Conservation (phyloP, 2,329 filamentous ascomycete genomes). For the Aureobasidium sp. region DNA sequence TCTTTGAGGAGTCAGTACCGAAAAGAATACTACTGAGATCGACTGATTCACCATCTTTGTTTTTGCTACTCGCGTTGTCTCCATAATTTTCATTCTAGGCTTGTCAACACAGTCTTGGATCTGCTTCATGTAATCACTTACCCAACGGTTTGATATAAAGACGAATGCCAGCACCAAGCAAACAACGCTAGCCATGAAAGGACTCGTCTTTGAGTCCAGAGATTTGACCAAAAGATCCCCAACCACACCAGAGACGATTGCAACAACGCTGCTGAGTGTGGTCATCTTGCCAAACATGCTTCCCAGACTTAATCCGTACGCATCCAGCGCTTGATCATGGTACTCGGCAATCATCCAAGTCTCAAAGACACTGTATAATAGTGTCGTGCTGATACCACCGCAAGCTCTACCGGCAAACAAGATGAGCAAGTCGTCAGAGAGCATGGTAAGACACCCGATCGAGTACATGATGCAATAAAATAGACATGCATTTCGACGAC, state of each 20-base stretch:
- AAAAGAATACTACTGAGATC: background rate
- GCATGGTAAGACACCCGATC: constrained; percentile 46
- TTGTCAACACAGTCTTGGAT: background rate
- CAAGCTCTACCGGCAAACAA: constrained; percentile 49
- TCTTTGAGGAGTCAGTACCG: background rate
- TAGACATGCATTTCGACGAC: constrained; percentile 47
- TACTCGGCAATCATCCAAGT: constrained; percentile 57
- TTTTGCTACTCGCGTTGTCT: constrained; percentile 16
- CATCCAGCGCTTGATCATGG: constrained; percentile 39
- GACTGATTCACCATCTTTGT: background rate
- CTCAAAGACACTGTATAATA: constrained; percentile 54
- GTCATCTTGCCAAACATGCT: constrained; percentile 48
- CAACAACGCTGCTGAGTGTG: constrained; percentile 49
- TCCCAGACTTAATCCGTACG: constrained; percentile 40
- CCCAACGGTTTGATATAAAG: constrained; percentile 45
- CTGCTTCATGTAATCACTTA: constrained; percentile 25
- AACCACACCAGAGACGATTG: constrained; percentile 47
- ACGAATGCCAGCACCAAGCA: constrained; percentile 40
- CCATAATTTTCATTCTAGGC: constrained; percentile 47
- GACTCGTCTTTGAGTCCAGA: constrained; percentile 45
- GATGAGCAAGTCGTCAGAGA: constrained; percentile 39
- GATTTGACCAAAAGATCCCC: constrained; percentile 46
- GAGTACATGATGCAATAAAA: constrained; percentile 49
- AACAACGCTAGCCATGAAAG: constrained; percentile 43
- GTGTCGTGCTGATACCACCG: constrained; percentile 49